Conservation (phyloP, 1,139 yeast genomes). For the Taiozyma sp. region DNA sequence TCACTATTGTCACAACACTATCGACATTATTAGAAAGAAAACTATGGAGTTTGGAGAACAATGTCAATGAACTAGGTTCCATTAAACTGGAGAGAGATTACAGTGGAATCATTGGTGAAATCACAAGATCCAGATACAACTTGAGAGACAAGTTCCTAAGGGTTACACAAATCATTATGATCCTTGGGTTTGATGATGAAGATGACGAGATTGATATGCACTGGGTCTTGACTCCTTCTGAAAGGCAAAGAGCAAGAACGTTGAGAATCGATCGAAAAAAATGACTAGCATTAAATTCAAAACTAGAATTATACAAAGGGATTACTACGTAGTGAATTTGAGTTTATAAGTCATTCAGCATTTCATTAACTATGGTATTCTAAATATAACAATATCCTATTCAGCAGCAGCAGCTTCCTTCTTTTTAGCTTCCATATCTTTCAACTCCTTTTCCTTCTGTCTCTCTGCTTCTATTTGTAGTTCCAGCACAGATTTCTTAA, state of each 20-base stretch:
- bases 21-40: constrained; percentile 58
- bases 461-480: constrained; percentile 22
- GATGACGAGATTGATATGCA: constrained; percentile 55
- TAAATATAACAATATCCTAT: not conserved
- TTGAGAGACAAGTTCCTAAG: constrained; percentile 73
- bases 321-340: not conserved
- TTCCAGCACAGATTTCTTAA: constrained; percentile 19
- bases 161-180: constrained; percentile 76
- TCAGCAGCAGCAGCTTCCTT: not conserved
- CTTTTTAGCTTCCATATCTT: constrained; percentile 4
- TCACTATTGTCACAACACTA: constrained; percentile 44
- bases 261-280: constrained; percentile 41
- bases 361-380: not conserved
- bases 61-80: constrained; percentile 79
- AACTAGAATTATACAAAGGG: not conserved
- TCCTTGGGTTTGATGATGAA: constrained; percentile 81
- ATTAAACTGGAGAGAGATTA: constrained; percentile 80
- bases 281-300: not conserved
- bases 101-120: constrained; percentile 62
- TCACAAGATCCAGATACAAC: constrained; percentile 57
- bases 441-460: constrained; percentile 12
- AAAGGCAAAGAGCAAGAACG: constrained; percentile 53
- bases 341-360: not conserved
- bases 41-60: constrained; percentile 57
- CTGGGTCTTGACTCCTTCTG: constrained; percentile 80